Evolutionary conservation across 441 rosid genomes (phyloP).

Genomic region (Brassica hybrid): DNA sequence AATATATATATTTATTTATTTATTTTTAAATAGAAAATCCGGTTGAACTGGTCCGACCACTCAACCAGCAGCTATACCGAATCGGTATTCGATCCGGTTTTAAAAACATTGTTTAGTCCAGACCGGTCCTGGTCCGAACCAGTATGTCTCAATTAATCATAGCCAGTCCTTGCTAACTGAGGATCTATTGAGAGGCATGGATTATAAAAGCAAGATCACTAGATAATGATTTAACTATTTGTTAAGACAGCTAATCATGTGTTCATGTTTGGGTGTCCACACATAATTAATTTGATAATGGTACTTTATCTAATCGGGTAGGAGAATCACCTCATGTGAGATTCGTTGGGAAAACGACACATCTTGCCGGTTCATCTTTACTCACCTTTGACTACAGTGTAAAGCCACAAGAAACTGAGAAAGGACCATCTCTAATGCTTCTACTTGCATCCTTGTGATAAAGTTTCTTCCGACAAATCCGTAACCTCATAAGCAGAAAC

Average conservation of each 20-base stretch:
- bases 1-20: background rate
- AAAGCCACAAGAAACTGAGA: no score
- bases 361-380: slow-evolving; percentile 22
- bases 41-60: no score
- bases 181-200: background rate
- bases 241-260: slow-evolving; percentile 1
- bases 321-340: no score
- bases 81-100: no score
- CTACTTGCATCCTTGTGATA: background rate
- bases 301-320: no score
- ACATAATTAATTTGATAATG: no score
- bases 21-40: no score
- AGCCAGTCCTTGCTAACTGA: background rate
- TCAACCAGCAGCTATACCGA: no score
- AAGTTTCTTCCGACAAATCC: background rate
- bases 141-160: background rate
- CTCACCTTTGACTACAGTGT: background rate
- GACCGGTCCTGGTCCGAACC: background rate
- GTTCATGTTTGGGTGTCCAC: no score
- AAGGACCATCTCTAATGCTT: background rate
- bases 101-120: background rate
- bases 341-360: no score
- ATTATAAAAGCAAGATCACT: no score
- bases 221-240: background rate
- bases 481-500: background rate